A percentile compares a stretch with the other conserved stretches of the same genome.
These are phyloP conservation scores for Bretschneidera sinensis DNA, from an alignment of 345 rosid genomes.

Conservation along the genomic window DNA sequence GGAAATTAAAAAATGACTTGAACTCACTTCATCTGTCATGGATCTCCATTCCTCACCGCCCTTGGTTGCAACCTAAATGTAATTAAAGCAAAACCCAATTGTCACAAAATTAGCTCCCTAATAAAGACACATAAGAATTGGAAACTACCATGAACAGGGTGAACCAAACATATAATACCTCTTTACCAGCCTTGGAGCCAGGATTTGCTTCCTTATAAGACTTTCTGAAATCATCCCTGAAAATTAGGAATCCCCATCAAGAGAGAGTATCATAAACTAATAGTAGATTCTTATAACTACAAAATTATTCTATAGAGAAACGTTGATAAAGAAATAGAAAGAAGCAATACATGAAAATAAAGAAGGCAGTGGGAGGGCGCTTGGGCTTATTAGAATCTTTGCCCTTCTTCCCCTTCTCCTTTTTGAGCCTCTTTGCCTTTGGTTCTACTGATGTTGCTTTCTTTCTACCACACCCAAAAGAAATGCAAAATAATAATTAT, in stretches of 20 bases:
- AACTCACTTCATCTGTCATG: conserved; percentile 71
- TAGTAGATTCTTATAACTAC: too few species aligned
- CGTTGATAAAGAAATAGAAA: neutral
- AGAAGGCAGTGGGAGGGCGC: conserved; percentile 88
- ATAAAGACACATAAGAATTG: neutral
- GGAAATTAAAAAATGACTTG: neutral
- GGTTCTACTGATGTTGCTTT: conserved; percentile 60
- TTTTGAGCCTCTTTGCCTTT: conserved; percentile 58
- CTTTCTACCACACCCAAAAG: conserved; percentile 39
- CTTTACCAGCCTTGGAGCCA: conserved; percentile 44
- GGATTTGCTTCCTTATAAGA: conserved; percentile 57
- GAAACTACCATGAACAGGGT: neutral
- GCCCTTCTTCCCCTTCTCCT: conserved; percentile 38
- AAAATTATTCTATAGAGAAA: too few species aligned
- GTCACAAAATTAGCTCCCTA: neutral
- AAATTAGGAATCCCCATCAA: conserved; percentile 10
- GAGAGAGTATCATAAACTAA: neutral
- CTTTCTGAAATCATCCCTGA: conserved; percentile 78
- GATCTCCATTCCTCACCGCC: conserved; percentile 87
- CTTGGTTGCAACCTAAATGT: conserved; percentile 60
- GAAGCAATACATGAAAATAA: conserved; percentile 68
- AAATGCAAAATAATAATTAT: too few species aligned
- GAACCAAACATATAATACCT: conserved; percentile 30
- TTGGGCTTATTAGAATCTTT: conserved; percentile 50
- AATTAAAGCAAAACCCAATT: neutral